Evolutionary conservation across 495 filamentous ascomycete genomes (phyloP).

Genomic region (Aspergillus biplanus): DNA sequence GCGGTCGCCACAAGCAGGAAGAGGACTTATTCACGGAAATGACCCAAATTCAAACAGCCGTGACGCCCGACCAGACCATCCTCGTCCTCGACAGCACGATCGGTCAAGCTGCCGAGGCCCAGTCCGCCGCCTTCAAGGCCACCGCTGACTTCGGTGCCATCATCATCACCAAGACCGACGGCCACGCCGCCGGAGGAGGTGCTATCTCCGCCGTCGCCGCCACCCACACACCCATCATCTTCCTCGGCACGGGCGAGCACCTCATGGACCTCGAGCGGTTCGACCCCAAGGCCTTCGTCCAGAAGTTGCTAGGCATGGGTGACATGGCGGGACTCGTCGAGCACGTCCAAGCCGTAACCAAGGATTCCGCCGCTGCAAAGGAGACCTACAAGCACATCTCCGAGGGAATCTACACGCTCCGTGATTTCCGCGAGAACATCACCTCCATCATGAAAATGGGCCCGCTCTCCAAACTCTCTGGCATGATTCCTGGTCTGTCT

Average conservation of each 20-base stretch:
- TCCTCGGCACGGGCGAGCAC: slow-evolving; percentile 96
- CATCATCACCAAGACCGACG: slow-evolving; percentile 98
- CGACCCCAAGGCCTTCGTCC: slow-evolving; percentile 85
- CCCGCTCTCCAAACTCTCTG: slow-evolving; percentile 93
- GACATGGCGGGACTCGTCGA: slow-evolving; percentile 95
- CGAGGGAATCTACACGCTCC: slow-evolving; percentile 93
- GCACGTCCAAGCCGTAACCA: slow-evolving; percentile 94
- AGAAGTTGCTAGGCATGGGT: slow-evolving; percentile 93
- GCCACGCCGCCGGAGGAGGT: slow-evolving; percentile 91
- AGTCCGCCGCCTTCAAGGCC: slow-evolving; percentile 96
- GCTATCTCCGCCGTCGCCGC: slow-evolving; percentile 98
- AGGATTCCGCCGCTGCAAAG: slow-evolving; percentile 77
- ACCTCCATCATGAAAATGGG: slow-evolving; percentile 99
- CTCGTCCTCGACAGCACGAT: slow-evolving; percentile 97
- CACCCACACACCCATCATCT: slow-evolving; percentile 95
- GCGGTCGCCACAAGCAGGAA: slow-evolving; percentile 91
- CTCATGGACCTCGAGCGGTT: slow-evolving; percentile 95
- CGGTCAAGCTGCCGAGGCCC: slow-evolving; percentile 91
- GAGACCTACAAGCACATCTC: slow-evolving; percentile 99
- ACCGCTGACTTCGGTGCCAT: slow-evolving; percentile 97
- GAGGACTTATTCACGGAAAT: slow-evolving; percentile 96
- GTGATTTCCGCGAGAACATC: slow-evolving; percentile 93
- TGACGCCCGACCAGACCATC: slow-evolving; percentile 94
- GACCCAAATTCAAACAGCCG: slow-evolving; percentile 92
- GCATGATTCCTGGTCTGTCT: slow-evolving; percentile 95